Evolutionary conservation across 352 stramenopile genomes (phyloP), one percentile per base, ranked within the genome.

Genomic region (Thraustochytrium striatum): DNA sequence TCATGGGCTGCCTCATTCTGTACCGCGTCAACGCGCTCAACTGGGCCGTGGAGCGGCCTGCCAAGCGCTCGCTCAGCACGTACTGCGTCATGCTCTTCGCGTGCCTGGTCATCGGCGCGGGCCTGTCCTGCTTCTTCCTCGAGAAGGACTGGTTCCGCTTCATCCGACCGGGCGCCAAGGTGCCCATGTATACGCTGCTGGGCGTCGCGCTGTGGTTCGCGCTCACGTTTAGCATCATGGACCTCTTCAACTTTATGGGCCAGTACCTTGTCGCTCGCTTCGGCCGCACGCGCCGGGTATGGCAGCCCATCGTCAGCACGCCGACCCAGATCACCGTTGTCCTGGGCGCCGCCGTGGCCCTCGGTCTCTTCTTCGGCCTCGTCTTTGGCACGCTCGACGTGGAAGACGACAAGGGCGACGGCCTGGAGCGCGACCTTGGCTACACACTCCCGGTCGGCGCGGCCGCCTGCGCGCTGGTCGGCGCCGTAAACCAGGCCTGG

Each of bases 81-180:
- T 75, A 75, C 50, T 70, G 65, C 25, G 65, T 75, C 11, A 75
- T 75, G 65, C n/a, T 75, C 52, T 75, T 75, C 47, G 65, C 65
- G 11, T 75, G 65, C 30, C 65, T 75, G 16, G 65, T 75, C 8
- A 50, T 75, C 21, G 35, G 41, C 5, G 65, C 65, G 21, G 65
- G 65, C 21, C 41, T 75, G 8, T 75, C 25, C 8, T 75, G 65
- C 65, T 75, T 75, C 52, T 55, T 75, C 32, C 35, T 75, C 1
- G 65, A 75, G 36, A 72, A 72, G 16, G 36, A 75, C 47, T 75
- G 65, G 65, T 75, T 75, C 30, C 16, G 3, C n/a, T 30, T 30
- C 39, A 75, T 75, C 30, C 61, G 41, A 11, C 5, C 65, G 11
- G 39, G 35, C 16, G 28, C 36, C 65, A 75, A 75, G 65, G 65